phyloP scores from a whole-genome alignment of 768 basidiomycete species.

The Boletus subcaerulescens region DNA sequence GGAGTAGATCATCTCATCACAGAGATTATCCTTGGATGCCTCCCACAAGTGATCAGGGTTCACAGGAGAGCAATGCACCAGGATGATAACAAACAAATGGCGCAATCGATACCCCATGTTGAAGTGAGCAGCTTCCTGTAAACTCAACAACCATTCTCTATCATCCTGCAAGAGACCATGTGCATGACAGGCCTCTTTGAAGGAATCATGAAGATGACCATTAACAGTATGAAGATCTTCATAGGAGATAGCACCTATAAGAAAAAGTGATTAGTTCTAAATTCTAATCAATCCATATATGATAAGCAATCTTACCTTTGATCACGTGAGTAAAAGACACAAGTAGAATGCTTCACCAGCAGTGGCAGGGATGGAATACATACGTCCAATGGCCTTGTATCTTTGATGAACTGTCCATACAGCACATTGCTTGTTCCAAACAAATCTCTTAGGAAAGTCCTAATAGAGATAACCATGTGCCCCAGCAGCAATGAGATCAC shows the following conservation, averaged over 20 bases:
- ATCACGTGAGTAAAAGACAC: constrained; percentile 37
- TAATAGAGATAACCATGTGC: constrained; percentile 26
- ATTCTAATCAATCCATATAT: no score
- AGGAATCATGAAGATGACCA: constrained; percentile 27
- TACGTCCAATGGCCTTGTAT: constrained; percentile 15
- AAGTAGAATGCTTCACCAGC: constrained; percentile 42
- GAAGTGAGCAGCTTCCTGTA: constrained; percentile 35
- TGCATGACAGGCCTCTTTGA: constrained; percentile 40
- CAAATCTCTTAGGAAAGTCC: no score
- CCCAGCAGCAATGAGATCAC: neutral
- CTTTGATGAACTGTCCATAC: constrained; percentile 30
- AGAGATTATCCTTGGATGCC: neutral
- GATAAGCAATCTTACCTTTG: no score
- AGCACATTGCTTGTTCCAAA: constrained; percentile 17
- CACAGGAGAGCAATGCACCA: constrained; percentile 17
- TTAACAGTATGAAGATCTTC: constrained; percentile 3
- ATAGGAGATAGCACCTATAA: constrained; percentile 3
- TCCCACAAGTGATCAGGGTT: constrained; percentile 21
- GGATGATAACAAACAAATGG: neutral
- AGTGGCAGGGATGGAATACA: constrained; percentile 15
- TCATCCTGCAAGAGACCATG: constrained; percentile 46
- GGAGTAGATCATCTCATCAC: constrained; percentile 8
- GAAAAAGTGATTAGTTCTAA: no score
- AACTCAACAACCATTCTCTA: constrained; percentile 41
- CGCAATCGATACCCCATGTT: neutral